Evolutionary conservation across 345 rosid genomes (phyloP), one percentile per base, ranked within the genome.

Genomic region (Hibiscus mutabilis): DNA sequence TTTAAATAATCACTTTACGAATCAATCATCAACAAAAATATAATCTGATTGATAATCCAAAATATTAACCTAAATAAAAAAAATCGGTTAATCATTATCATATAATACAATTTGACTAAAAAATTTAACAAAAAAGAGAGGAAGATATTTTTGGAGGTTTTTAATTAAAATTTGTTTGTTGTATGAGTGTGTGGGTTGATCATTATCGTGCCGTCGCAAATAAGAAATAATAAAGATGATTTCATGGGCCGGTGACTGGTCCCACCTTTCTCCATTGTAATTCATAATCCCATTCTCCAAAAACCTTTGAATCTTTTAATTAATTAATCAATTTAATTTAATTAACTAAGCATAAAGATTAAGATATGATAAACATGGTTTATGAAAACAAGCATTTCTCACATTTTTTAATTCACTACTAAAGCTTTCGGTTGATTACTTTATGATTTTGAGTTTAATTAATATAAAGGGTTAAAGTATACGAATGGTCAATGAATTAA

Each of bases 191-290:
- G 51, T 11, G 12, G 2, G 15, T 46, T 14, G 8, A 53, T 8
- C 78, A 75, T 82, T 74, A 74, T 83, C 83, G 74, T 82, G 86
- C 92, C 82, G 85, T 85, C 81, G 66, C 62, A 77, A 83, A 25
- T 25, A 25, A 81, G 80, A 82, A 81, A 84, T 63, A n/a, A 6
- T 25, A 13, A 0, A 1, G 44, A 69, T 86, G 82, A 86, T 81
- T 80, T 84, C 86, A 86, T 79, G 74, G 86, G 88, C 79, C 86
- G 88, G 86, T 76, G 68, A 18, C 35, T 42, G 74, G 73, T 19
- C 78, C 80, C 86, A 68, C 69, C 16, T 61, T 66, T 77, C 86
- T 24, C 69, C 73, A 65, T 80, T 80, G 76, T 18, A 13, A 14
- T 12, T 15, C 3, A 52, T 8, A 19, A n/a, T n/a, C n/a, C n/a